phyloP scores from a whole-genome alignment of 306 rosid species.

The Cicer cuneatum region DNA sequence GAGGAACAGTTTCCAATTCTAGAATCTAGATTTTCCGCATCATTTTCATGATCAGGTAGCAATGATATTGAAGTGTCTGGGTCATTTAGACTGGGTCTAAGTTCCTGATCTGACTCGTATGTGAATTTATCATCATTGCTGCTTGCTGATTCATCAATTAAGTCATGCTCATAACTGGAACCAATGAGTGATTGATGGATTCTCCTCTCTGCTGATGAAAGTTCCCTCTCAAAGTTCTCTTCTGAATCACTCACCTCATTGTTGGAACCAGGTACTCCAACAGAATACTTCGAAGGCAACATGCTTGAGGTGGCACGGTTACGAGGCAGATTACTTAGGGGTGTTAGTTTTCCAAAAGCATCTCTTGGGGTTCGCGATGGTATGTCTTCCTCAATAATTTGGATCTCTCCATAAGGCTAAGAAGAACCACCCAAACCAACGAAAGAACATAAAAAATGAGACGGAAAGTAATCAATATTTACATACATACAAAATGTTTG shows the following conservation, averaged over 20 bases:
- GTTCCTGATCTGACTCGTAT: slow-evolving; percentile 57
- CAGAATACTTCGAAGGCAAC: slow-evolving; percentile 50
- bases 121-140: slow-evolving; percentile 54
- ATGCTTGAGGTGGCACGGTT: slow-evolving; percentile 17
- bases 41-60: slow-evolving; percentile 52
- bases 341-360: slow-evolving; percentile 66
- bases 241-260: slow-evolving; percentile 61
- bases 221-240: slow-evolving; percentile 78
- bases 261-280: slow-evolving; percentile 47
- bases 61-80: slow-evolving; percentile 50
- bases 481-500: slow-evolving; percentile 25
- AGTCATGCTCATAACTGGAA: slow-evolving; percentile 54
- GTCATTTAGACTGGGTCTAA: slow-evolving; percentile 49
- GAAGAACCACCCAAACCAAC: slow-evolving; percentile 39
- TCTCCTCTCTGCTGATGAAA: slow-evolving; percentile 66
- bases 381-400: slow-evolving; percentile 86
- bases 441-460: slow-evolving; percentile 33
- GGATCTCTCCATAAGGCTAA: slow-evolving; percentile 90
- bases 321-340: slow-evolving; percentile 45
- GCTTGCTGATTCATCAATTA: slow-evolving; percentile 61
- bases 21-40: slow-evolving; percentile 44
- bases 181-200: slow-evolving; percentile 62
- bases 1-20: slow-evolving; percentile 59
- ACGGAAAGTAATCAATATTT: slow-evolving; percentile 38
- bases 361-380: slow-evolving; percentile 83